A percentile compares a stretch with the other conserved stretches of the same genome.
phyloP scores from a whole-genome alignment of 2,329 filamentous ascomycete species.

The Fusarium nelsonii region DNA sequence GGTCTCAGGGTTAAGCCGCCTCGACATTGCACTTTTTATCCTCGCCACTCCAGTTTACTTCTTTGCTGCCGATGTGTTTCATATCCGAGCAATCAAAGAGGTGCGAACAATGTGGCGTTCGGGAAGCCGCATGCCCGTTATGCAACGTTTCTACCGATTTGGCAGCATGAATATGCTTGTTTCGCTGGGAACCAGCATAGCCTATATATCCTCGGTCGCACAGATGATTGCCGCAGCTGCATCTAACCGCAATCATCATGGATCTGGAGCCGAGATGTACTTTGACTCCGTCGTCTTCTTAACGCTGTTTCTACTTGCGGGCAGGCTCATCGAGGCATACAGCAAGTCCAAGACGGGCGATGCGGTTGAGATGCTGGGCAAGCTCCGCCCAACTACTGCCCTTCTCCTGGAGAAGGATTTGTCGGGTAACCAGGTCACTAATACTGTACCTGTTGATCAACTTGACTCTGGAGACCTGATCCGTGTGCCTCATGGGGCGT shows the following conservation, averaged over 20 bases:
- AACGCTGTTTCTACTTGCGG: slow-evolving; percentile 84
- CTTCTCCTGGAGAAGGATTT: slow-evolving; percentile 69
- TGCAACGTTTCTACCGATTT: slow-evolving; percentile 88
- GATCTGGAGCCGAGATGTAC: slow-evolving; percentile 67
- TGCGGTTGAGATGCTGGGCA: slow-evolving; percentile 83
- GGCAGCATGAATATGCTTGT: slow-evolving; percentile 98
- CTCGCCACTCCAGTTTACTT: slow-evolving; percentile 90
- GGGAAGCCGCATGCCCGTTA: slow-evolving; percentile 77
- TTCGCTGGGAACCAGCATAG: slow-evolving; percentile 87
- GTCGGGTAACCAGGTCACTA: slow-evolving; percentile 52
- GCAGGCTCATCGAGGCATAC: slow-evolving; percentile 85
- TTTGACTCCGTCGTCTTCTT: slow-evolving; percentile 95
- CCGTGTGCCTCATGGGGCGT: slow-evolving; percentile 80
- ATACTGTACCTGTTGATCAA: slow-evolving; percentile 70
- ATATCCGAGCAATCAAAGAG: slow-evolving; percentile 82
- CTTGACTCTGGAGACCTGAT: slow-evolving; percentile 82
- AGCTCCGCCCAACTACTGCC: slow-evolving; percentile 81
- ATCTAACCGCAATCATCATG: slow-evolving; percentile 42
- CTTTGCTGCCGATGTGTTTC: slow-evolving; percentile 87
- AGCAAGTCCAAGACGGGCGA: slow-evolving; percentile 92
- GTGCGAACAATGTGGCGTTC: slow-evolving; percentile 81
- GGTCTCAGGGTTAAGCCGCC: slow-evolving; percentile 77
- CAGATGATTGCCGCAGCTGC: slow-evolving; percentile 76
- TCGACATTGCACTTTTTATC: slow-evolving; percentile 83
- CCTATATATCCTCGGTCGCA: slow-evolving; percentile 84